Evolutionary conservation across 179 eudicot genomes (phyloP), one percentile per base, ranked within the genome.

Genomic region (Silene noctiflora): DNA sequence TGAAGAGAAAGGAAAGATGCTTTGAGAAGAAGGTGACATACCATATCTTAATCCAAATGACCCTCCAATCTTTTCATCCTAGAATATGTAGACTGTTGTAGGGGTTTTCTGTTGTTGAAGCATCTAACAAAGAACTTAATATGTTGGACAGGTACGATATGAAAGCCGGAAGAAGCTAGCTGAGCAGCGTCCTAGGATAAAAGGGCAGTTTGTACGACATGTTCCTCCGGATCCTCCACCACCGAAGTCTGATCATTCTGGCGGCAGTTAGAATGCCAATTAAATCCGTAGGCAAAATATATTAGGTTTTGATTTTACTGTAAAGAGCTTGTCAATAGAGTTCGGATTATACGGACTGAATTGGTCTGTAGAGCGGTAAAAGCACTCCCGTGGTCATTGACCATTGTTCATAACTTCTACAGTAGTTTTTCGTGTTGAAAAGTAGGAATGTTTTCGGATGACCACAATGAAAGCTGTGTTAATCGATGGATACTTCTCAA

Each of bases 131-230:
- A 62, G 59, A 13, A 60, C 21, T 68, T n/a, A 14, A n/a, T 3
- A 68, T 72, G 20, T 16, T 48, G 6, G 17, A 25, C 94, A 94
- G 98, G 97, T 92, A 44, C 85, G 98, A 7, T 94, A 94, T 68
- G 92, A 94, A 79, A 94, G 94, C 86, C 76, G 98, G 79, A 92
- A 91, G 70, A 94, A 88, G 74, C 92, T 92, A 70, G 97, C 98
- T 27, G 97, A 90, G 82, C 91, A 89, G 70, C 91, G 97, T 6
- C 94, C 98, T 16, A 83, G 98, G 53, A 88, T 94, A 21, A 94
- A 92, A 86, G 98, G 98, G 69, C 98, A 94, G 79, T 94, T 94
- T 77, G 94, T 92, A 72, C 95, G 97, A 64, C 96, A 89, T 69
- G 83, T 75, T 58, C 87, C 81, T 22, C 83, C 85, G 1, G 90